Conservation (phyloP, 345 rosid genomes). For the Eucalyptus globulus region DNA sequence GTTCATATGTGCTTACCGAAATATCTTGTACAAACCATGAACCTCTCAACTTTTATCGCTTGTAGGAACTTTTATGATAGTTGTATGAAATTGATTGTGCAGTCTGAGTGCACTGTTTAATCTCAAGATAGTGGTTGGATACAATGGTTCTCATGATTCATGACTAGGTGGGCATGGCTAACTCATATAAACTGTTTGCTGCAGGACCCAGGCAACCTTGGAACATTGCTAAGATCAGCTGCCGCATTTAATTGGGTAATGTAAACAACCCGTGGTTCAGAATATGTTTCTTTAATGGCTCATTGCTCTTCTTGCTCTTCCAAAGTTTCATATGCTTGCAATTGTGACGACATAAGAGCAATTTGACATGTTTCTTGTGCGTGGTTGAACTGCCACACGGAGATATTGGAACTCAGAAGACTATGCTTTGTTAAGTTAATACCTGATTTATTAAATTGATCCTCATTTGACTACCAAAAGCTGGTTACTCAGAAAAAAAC, state of each 20-base stretch:
- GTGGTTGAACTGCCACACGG: not conserved
- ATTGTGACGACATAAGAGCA: not conserved
- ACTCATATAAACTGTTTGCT: not conserved
- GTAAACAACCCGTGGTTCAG: not conserved
- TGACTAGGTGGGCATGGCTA: not conserved
- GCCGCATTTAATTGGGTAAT: constrained; percentile 88
- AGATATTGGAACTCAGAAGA: not conserved
- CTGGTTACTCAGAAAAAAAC: not conserved
- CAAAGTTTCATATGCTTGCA: not conserved
- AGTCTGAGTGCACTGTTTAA: not conserved
- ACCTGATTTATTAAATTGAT: not conserved
- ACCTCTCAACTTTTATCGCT: not conserved
- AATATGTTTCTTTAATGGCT: not conserved
- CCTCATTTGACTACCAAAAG: not conserved
- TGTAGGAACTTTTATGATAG: not conserved
- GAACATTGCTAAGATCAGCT: constrained; percentile 82
- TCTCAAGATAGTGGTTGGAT: not conserved
- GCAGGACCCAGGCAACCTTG: constrained; percentile 97
- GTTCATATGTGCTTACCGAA: not conserved
- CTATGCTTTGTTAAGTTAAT: not conserved
- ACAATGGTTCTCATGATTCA: not conserved
- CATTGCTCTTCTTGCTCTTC: not conserved
- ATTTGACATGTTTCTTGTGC: not conserved
- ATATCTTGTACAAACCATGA: not conserved
- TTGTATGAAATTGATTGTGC: not conserved